A percentile compares a stretch with the other conserved stretches of the same genome.
Evolutionary conservation across 441 rosid genomes (phyloP).

Genomic region (Erodium texanum): DNA sequence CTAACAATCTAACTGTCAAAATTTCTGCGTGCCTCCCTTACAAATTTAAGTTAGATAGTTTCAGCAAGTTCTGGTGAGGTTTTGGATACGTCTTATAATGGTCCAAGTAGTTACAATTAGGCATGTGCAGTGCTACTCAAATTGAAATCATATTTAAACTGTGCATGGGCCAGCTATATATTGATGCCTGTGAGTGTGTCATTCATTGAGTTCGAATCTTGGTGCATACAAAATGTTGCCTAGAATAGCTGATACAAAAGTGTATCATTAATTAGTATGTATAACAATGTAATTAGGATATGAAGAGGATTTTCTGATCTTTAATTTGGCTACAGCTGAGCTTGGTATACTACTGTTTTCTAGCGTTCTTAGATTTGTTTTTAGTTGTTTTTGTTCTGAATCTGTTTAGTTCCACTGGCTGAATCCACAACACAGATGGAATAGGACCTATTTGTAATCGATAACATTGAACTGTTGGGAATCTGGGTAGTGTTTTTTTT

Average conservation of each 20-base stretch:
- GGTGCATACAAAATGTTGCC: too few relatives aligned
- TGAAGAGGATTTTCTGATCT: not conserved
- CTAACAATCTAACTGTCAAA: too few relatives aligned
- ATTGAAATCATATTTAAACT: not conserved
- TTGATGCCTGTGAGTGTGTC: not conserved
- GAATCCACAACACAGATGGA: not conserved
- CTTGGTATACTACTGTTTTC: slow-evolving; percentile 1
- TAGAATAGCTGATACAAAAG: too few relatives aligned
- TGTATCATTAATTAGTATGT: not conserved
- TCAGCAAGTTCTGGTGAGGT: too few relatives aligned
- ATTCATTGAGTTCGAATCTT: too few relatives aligned
- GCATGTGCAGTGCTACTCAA: too few relatives aligned
- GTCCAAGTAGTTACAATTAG: too few relatives aligned
- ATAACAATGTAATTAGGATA: not conserved
- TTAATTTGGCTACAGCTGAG: not conserved
- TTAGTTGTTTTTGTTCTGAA: not conserved
- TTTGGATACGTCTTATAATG: too few relatives aligned
- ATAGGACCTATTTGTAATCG: not conserved
- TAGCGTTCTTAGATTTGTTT: not conserved
- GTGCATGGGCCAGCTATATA: not conserved
- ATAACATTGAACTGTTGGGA: not conserved
- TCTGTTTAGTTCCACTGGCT: not conserved
- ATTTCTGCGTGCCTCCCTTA: too few relatives aligned
- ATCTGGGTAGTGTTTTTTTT: not conserved
- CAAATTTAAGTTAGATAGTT: too few relatives aligned